These are phyloP conservation scores for Balansia obtecta DNA, from an alignment of 2,329 filamentous ascomycete species.

Conservation along the genomic window DNA sequence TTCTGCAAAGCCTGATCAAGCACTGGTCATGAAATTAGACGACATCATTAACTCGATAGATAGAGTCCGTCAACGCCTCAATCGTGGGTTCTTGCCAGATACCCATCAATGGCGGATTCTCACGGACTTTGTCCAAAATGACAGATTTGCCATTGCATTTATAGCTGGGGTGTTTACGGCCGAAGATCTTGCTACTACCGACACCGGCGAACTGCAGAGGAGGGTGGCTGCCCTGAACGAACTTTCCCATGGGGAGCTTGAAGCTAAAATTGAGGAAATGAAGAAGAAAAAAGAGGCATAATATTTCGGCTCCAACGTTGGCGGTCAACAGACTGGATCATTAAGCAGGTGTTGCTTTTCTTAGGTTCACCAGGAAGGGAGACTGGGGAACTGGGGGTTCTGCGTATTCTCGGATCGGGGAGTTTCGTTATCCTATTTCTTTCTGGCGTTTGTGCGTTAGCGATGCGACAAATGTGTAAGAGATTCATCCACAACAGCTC, in stretches of 20 bases:
- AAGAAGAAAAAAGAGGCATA: not conserved
- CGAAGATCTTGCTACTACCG: constrained; percentile 16
- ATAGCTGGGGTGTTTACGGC: constrained; percentile 15
- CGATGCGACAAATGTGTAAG: constrained; percentile 4
- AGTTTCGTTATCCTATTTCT: not conserved
- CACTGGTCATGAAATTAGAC: constrained; percentile 6
- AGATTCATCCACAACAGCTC: not conserved
- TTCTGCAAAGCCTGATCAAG: not conserved
- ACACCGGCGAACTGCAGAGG: constrained; percentile 14
- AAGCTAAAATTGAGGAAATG: not conserved
- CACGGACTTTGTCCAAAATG: constrained; percentile 12
- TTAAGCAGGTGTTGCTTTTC: not conserved
- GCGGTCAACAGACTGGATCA: not conserved
- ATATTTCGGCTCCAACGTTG: not conserved
- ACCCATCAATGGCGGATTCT: constrained; percentile 24
- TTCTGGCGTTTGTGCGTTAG: not conserved
- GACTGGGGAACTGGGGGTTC: not conserved
- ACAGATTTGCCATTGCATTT: constrained; percentile 20
- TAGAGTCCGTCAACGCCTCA: constrained; percentile 12
- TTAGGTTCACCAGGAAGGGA: not conserved
- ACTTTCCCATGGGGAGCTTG: constrained; percentile 16
- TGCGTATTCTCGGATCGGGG: not conserved
- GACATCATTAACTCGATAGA: constrained; percentile 16
- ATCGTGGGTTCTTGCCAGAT: constrained; percentile 19
- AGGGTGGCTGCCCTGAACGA: constrained; percentile 15